Conservation (phyloP, 345 rosid genomes). For the Erysimum cheiranthoides region DNA sequence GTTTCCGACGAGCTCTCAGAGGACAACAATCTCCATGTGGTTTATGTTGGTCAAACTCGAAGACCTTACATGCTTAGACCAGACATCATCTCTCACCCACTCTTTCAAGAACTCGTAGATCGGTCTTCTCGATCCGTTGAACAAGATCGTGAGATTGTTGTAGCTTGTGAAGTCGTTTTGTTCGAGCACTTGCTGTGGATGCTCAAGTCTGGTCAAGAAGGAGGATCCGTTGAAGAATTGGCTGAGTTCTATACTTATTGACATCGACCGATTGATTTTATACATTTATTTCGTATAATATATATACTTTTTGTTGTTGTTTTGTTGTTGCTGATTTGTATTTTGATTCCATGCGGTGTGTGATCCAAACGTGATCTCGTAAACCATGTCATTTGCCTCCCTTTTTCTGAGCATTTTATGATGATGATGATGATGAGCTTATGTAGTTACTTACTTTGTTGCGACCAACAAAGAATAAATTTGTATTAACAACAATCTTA, state of each 20-base stretch:
- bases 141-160: conserved; percentile 54
- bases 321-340: conserved; percentile 36
- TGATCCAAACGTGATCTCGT: conserved; percentile 43
- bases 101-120: conserved; percentile 74
- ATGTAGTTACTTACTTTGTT: conserved; percentile 32
- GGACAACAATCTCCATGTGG: conserved; percentile 56
- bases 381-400: conserved; percentile 43
- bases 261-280: conserved; percentile 20
- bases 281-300: conserved; percentile 40
- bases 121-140: conserved; percentile 53
- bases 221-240: conserved; percentile 49
- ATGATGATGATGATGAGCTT: conserved; percentile 37
- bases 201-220: conserved; percentile 58
- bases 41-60: conserved; percentile 88
- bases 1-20: conserved; percentile 41
- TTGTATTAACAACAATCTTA: conserved; percentile 1
- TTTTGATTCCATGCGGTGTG: conserved; percentile 40
- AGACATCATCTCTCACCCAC: conserved; percentile 71
- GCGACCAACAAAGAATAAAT: conserved; percentile 18
- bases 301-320: conserved; percentile 27
- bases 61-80: conserved; percentile 69
- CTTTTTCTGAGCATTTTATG: conserved; percentile 40
- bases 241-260: conserved; percentile 72
- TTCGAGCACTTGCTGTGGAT: conserved; percentile 97
- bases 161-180: conserved; percentile 87